Evolutionary conservation across 2,329 filamentous ascomycete genomes (phyloP), one percentile per base, ranked within the genome.

Genomic region (Fusarium solani-melongenae): DNA sequence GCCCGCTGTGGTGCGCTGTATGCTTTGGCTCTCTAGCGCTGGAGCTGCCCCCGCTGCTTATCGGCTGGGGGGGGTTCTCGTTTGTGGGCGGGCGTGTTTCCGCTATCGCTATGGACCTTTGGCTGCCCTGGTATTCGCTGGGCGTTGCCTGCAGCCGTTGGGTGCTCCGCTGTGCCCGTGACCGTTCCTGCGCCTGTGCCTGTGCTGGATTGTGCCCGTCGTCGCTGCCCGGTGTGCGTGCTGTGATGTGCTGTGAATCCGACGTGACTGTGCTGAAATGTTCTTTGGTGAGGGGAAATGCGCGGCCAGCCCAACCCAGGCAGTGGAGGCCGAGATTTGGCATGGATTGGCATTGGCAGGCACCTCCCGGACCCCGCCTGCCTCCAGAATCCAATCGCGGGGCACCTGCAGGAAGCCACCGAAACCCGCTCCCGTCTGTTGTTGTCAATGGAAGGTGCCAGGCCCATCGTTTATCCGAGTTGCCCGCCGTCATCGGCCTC

Each of bases 201-300:
- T 74, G 67, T 69, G 72, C 36, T 61, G 29, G 44, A 64, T 59
- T 66, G 59, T 66, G 56, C 49, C 49, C 27, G 49, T 53, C 27
- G 49, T 62, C 22, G 59, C 60, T 70, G 66, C 60, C 27, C 27
- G 24, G 46, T 31, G 46, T 31, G 49, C 49, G 74, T 76, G 75
- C 61, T 75, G 74, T 77, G 76, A 72, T 73, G 71, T 67, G 63
- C 70, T 72, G 71, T 73, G 63, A 67, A 64, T 73, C 51, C 38
- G 67, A 71, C 66, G 66, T 69, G 67, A 77, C 81, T 83, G 83
- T 85, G 82, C 83, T 85, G 83, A 86, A 82, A 84, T 84, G 80
- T 85, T 82, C 83, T 76, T 76, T 68, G 76, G 77, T 79, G 79
- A 81, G 79, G 78, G 79, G 78, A 81, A 79, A 77, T 81, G 78